Base-by-base conservation (phyloP, 805 yeast species). In the Metschnikowia aberdeeniae region DNA sequence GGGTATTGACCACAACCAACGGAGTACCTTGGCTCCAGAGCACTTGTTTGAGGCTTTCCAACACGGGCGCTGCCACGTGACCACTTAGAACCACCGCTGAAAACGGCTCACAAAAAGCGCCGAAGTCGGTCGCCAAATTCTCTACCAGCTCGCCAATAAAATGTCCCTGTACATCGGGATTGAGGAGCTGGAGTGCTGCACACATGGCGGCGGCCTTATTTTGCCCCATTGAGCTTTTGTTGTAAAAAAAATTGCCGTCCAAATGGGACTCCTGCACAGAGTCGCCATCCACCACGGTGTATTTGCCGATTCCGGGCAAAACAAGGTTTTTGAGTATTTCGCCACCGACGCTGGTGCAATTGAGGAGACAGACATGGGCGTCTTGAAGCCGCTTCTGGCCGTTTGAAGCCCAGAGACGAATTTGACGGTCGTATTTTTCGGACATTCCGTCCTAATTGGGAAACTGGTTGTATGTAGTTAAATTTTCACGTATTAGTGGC, bases 271-370 rank as follows among this genome's bases (percentile, higher is more conserved):
- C 63, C 1, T 60, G 54, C 2, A 82, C 81, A 0, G 44, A 7
- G 1, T 53, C 40, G 22, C 66, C 62, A 54, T 82, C 87, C 14
- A 86, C 64, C 5, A 89, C 70, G 0, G 86, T 77, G 48, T 84
- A 73, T 12, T 71, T 57, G 4, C 95, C 92, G 33, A 83, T 67
- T 0, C 87, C 80, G 0, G 95, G 90, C 14, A 92, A 68, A 1
- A 86, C 79, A 46, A 92, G 67, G 62, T 89, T 89, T 68, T 92
- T 90, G 32, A 85, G 61, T 3, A 79, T 64, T 61, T 92, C 98
- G 3, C 81, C 73, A 1, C 84, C 80, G 0, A 82, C 69, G 0
- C 81, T 57, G 1, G 79, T 69, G 5, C 81, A 80, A 36, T 80
- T 78, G 2, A 89, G 54, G 3, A 89, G 61, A 44, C 89, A 77